Evolutionary conservation across 768 basidiomycete species (phyloP).

Genomic region (Psilocybe tampanensis): DNA sequence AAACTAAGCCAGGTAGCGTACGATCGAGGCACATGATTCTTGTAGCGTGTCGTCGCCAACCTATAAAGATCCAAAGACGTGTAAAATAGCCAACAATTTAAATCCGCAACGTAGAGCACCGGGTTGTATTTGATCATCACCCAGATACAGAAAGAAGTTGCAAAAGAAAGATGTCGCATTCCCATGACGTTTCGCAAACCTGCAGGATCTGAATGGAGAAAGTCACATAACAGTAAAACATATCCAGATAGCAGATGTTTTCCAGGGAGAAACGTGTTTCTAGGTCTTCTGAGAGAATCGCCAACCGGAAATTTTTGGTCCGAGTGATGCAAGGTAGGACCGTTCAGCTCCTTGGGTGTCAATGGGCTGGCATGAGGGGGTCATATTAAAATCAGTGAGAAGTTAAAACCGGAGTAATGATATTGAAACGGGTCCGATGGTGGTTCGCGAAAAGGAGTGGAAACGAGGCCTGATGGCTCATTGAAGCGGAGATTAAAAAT

Average conservation of each 20-base stretch:
- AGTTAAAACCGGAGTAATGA: not conserved
- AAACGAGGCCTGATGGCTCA: not conserved
- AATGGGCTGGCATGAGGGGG: no score
- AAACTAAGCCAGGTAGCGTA: not conserved
- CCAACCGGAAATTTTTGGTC: no score
- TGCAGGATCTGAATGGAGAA: not conserved
- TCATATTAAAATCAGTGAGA: no score
- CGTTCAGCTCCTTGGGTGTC: no score
- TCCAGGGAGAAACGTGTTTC: no score
- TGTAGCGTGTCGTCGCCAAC: not conserved
- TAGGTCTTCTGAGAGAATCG: no score
- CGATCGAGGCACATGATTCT: not conserved
- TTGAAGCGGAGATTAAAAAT: constrained; percentile 7
- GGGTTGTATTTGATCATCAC: not conserved
- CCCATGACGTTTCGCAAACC: not conserved
- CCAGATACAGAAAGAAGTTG: not conserved
- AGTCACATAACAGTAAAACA: not conserved
- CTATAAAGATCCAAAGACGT: not conserved
- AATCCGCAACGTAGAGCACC: not conserved
- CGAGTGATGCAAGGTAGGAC: no score
- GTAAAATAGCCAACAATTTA: not conserved
- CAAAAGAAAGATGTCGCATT: not conserved
- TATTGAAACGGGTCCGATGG: not conserved
- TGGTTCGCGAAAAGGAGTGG: not conserved
- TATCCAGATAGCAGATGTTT: no score